Base-by-base conservation (phyloP, 2,329 filamentous ascomycete species). In the Dactylonectria macrodidyma region DNA sequence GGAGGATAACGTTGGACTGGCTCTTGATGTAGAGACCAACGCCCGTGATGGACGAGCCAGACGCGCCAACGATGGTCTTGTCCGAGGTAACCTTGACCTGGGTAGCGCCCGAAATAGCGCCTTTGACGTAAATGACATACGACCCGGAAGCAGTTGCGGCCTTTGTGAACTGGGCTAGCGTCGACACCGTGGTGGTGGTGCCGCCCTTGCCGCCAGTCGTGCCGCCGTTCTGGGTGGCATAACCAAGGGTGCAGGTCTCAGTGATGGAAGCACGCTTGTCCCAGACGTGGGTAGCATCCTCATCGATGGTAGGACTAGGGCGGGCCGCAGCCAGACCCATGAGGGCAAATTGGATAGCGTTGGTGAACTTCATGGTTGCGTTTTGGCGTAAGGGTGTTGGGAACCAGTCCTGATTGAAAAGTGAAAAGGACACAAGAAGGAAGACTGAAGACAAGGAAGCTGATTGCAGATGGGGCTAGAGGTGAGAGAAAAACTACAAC, bases 1-100 rank as follows among this genome's bases (percentile, higher is more conserved):
- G 85, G 71, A 91, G 78, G 69, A 91, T 90, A 63, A 91, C 87
- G 76, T 91, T 91, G 65, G 79, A 81, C 36, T 82, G 80, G 44
- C 81, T 80, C 71, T 85, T 84, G 78, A 91, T 82, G 67, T 85
- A 84, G 56, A 90, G 78, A 36, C 88, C 88, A 56, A 86, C 75
- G 41, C 86, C 84, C 34, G 76, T 81, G 69, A 84, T 75, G 77
- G 81, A 77, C 60, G 77, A 76, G 59, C 79, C 79, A 1, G 71
- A 14, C 8, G 75, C 79, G 51, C 84, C 84, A 36, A 86, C 78
- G 62, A 86, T 83, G 62, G 79, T 83, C 75, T 84, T 85, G 77
- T 86, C 80, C 54, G 82, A 84, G 36, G 78, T 78, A 41, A 86
- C 79, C 16, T 78, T 75, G 61, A 83, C 80, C 68, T 82, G 79